Base-by-base conservation (phyloP, 2,329 filamentous ascomycete species). In the Aspergillus fumigatus region DNA sequence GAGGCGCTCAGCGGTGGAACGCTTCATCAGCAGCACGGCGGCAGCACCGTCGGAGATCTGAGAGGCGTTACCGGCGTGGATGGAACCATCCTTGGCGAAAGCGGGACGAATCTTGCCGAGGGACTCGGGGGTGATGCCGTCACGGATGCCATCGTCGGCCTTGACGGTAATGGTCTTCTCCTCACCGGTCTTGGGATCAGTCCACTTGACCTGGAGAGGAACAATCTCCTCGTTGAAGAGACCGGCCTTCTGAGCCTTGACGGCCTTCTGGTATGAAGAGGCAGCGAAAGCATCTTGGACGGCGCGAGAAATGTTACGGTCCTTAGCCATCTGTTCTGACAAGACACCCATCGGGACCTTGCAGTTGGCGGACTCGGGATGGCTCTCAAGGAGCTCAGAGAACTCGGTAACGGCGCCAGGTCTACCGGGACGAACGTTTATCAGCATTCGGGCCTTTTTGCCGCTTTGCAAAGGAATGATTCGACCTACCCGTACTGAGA, bases 41-140 rank as follows among this genome's bases (percentile, higher is more conserved):
- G 94, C 93, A 23, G 94, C 94, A 64, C 94, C 94, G 77, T 99
- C 92, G 29, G 90, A 94, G 73, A 99, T 92, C 78, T 97, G 94
- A 53, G 87, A 92, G 27, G 94, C 93, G 75, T 97, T 99, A 67
- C 94, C 94, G 56, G 91, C 94, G 81, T 97, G 93, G 78, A 97
- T 97, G 68, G 84, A 88, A 47, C 94, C 94, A 69, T 94, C 88
- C 77, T 95, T 92, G 63, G 90, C 86, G 71, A 97, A 97, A 11
- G 93, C 91, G 17, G 93, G 85, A 61, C 85, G 86, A 75, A 97
- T 95, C 84, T 97, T 97, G 76, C 79, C 82, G n/a, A 97, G 85
- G 1, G 87, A 89, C 78, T 97, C 91, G 62, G 84, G 83, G 3
- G 94, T 97, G 68, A 96, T 91, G 64, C 90, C 90, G 40, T 87